These are phyloP conservation scores for Candida sanyiensis DNA, from an alignment of 805 yeast species.

Conservation along the genomic window DNA sequence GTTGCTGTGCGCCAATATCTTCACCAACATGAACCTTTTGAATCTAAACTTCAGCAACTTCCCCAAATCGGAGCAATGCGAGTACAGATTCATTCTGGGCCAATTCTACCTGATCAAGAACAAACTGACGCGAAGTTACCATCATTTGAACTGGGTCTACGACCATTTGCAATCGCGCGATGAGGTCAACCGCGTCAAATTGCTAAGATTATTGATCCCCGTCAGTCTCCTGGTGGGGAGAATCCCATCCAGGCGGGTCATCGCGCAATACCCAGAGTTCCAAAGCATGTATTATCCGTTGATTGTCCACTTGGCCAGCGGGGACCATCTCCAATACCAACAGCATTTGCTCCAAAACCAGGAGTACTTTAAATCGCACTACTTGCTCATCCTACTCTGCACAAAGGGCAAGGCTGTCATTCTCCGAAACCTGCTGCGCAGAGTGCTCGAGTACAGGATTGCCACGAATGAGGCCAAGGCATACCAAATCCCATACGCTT, in stretches of 20 bases:
- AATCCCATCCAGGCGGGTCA: constrained; percentile 33
- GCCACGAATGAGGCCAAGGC: constrained; percentile 7
- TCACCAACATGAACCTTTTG: constrained; percentile 51
- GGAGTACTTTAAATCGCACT: constrained; percentile 32
- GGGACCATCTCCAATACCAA: constrained; percentile 37
- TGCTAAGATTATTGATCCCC: constrained; percentile 47
- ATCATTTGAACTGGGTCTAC: constrained; percentile 42
- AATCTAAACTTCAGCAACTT: constrained; percentile 38
- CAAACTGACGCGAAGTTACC: constrained; percentile 40
- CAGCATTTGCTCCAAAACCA: constrained; percentile 30
- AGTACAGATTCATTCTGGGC: constrained; percentile 49
- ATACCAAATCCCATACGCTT: constrained; percentile 5
- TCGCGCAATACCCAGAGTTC: constrained; percentile 24
- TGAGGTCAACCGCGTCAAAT: constrained; percentile 22
- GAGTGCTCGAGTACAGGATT: constrained; percentile 15
- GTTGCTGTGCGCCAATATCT: constrained; percentile 53
- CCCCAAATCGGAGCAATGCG: constrained; percentile 39
- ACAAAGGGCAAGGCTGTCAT: constrained; percentile 42
- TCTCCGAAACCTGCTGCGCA: constrained; percentile 36
- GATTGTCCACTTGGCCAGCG: constrained; percentile 31
- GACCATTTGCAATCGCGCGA: constrained; percentile 15
- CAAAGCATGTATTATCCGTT: constrained; percentile 35
- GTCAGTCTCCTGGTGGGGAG: constrained; percentile 48
- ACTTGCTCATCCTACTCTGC: constrained; percentile 37
- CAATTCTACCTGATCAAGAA: constrained; percentile 49